phyloP scores from a whole-genome alignment of 164 flowering plant species.

The Nymphaea thermarum region DNA sequence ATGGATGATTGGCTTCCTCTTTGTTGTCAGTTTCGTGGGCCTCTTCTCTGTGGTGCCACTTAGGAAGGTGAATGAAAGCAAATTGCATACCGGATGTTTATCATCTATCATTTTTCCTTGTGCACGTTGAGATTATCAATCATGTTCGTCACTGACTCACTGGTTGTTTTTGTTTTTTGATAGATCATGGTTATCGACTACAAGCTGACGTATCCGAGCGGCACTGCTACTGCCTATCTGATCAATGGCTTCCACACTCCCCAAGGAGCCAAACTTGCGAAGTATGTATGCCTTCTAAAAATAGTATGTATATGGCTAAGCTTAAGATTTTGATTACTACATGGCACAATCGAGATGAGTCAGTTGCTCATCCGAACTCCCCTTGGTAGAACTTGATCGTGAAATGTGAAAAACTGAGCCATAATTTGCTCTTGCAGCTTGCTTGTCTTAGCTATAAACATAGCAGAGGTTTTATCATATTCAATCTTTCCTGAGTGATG shows the following conservation, averaged over 20 bases:
- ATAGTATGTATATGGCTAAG: not conserved
- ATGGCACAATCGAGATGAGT: not conserved
- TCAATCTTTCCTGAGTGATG: too few relatives aligned
- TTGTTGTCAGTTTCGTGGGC: conserved; percentile 4
- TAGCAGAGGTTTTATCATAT: too few relatives aligned
- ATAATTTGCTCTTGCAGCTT: not conserved
- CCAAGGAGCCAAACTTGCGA: conserved; percentile 45
- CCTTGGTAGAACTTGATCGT: not conserved
- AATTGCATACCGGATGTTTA: not conserved
- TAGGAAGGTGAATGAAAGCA: not conserved
- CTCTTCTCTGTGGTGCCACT: conserved; percentile 5
- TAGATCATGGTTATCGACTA: conserved; percentile 61
- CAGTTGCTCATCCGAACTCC: not conserved
- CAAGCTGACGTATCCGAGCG: conserved; percentile 56
- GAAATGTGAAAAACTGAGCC: not conserved
- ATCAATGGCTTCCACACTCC: conserved; percentile 72
- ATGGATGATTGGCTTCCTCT: conserved; percentile 5
- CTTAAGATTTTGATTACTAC: not conserved
- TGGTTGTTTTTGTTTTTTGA: not conserved
- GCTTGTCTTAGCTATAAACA: not conserved
- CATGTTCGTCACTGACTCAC: not conserved
- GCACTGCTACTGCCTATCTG: conserved; percentile 58
- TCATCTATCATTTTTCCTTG: not conserved
- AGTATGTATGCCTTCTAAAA: conserved; percentile 15
- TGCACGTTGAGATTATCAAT: not conserved